Evolutionary conservation across 2,329 filamentous ascomycete species (phyloP).

Genomic region (Aspergillus piperis): DNA sequence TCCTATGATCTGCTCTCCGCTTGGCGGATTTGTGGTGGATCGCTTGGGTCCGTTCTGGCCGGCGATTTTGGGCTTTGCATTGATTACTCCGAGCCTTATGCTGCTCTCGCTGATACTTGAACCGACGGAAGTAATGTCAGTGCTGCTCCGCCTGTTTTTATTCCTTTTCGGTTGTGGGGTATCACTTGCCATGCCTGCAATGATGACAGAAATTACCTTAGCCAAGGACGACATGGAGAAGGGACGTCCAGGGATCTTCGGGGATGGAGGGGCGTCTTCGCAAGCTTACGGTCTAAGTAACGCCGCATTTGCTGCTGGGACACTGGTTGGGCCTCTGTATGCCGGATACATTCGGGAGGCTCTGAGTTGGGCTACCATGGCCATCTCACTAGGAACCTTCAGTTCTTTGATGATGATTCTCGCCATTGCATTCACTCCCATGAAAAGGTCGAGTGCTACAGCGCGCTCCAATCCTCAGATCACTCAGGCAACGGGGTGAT

Average conservation of each 20-base stretch:
- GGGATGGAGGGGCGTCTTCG: slow-evolving; percentile 54
- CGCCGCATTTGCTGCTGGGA: slow-evolving; percentile 52
- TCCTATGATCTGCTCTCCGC: background rate
- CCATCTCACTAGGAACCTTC: background rate
- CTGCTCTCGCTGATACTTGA: slow-evolving; percentile 7
- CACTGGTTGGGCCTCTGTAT: slow-evolving; percentile 52
- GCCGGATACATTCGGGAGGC: slow-evolving; percentile 46
- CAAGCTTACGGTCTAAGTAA: slow-evolving; percentile 59
- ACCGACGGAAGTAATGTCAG: background rate
- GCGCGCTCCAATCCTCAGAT: background rate
- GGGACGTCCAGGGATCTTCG: slow-evolving; percentile 48
- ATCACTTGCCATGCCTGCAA: slow-evolving; percentile 62
- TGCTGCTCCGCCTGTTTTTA: slow-evolving; percentile 12
- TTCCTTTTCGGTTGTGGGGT: slow-evolving; percentile 12
- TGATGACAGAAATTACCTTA: slow-evolving; percentile 52
- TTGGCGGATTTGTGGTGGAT: slow-evolving; percentile 16
- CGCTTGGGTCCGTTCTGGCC: slow-evolving; percentile 13
- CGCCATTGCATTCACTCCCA: background rate
- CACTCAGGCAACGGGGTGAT: background rate
- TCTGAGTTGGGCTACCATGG: slow-evolving; percentile 55
- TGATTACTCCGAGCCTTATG: slow-evolving; percentile 13
- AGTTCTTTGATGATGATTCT: background rate
- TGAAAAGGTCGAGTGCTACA: background rate
- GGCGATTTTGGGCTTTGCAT: slow-evolving; percentile 7
- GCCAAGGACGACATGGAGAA: slow-evolving; percentile 39